These are phyloP conservation scores for Tulasnella sp. DNA, from an alignment of 768 basidiomycete genomes.

Conservation along the genomic window DNA sequence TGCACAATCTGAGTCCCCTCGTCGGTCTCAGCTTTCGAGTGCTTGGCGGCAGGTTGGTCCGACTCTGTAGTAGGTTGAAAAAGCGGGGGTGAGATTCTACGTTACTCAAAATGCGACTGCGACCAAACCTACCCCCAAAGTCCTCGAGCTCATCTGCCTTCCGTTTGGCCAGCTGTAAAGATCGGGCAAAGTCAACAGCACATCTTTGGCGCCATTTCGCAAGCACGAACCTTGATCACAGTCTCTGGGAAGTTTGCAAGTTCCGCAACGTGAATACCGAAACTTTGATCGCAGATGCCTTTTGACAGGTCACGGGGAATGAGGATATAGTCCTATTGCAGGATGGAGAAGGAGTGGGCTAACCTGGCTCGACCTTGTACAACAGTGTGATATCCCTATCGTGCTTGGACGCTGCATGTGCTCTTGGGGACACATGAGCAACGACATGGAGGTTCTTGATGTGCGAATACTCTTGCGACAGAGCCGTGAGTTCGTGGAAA, in stretches of 20 bases:
- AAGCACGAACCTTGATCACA: constrained; percentile 63
- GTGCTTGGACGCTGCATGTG: constrained; percentile 32
- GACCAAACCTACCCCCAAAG: constrained; percentile 49
- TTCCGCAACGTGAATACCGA: constrained; percentile 95
- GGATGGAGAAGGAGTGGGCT: constrained; percentile 23
- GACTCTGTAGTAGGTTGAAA: constrained; percentile 26
- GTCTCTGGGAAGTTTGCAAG: constrained; percentile 96
- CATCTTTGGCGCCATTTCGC: too few species aligned
- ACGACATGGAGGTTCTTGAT: constrained; percentile 95
- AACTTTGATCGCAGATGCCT: constrained; percentile 95
- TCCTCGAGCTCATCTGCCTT: constrained; percentile 91
- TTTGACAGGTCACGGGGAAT: not conserved
- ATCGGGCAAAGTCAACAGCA: not conserved
- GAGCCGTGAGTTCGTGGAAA: constrained; percentile 91
- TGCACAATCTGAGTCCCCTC: constrained; percentile 77
- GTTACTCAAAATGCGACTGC: not conserved
- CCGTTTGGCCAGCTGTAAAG: constrained; percentile 66
- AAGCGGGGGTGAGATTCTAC: not conserved
- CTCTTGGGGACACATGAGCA: constrained; percentile 66
- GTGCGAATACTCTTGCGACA: constrained; percentile 76
- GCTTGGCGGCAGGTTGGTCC: constrained; percentile 36
- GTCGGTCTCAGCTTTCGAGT: constrained; percentile 55
- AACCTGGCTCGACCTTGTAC: constrained; percentile 73
- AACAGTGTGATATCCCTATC: constrained; percentile 74
- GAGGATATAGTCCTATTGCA: not conserved